These are phyloP conservation scores for Fusarium drepaniforme DNA, from an alignment of 2,329 filamentous ascomycete genomes.

Conservation along the genomic window DNA sequence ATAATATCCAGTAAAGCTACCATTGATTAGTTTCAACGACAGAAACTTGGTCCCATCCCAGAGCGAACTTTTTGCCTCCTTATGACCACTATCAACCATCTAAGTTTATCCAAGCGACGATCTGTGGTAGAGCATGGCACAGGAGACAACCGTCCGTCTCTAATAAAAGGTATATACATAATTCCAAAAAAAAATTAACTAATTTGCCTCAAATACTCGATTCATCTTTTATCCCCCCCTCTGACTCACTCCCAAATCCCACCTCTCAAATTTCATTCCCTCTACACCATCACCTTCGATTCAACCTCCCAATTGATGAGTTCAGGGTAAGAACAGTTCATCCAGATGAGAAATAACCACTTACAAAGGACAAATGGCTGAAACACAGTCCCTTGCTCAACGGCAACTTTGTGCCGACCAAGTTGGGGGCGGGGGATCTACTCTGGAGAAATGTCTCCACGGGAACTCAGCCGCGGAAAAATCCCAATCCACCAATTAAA, in stretches of 20 bases:
- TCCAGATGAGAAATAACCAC: not conserved
- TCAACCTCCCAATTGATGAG: not conserved
- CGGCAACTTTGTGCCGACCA: slow-evolving; percentile 11
- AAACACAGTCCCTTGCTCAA: not conserved
- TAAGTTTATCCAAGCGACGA: not conserved
- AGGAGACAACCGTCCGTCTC: rapidly evolving
- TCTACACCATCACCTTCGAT: not conserved
- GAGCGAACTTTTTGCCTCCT: not conserved
- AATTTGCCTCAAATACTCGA: not conserved
- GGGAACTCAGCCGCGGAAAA: slow-evolving; percentile 35
- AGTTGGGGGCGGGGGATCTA: slow-evolving; percentile 36
- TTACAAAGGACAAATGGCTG: slow-evolving; percentile 5
- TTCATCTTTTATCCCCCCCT: not conserved
- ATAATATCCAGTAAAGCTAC: not conserved
- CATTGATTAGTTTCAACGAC: not conserved
- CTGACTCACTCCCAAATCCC: not conserved
- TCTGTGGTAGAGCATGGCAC: not conserved
- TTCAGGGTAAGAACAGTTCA: not conserved
- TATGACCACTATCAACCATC: not conserved
- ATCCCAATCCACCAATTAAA: slow-evolving; percentile 5
- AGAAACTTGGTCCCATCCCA: not conserved
- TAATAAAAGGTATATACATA: not conserved
- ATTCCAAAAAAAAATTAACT: not conserved
- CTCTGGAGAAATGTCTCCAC: slow-evolving; percentile 40
- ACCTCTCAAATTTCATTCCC: not conserved